A percentile compares a stretch with the other conserved stretches of the same genome.
phyloP scores from a whole-genome alignment of 305 asterid genomes.

The Rubia occidens region DNA sequence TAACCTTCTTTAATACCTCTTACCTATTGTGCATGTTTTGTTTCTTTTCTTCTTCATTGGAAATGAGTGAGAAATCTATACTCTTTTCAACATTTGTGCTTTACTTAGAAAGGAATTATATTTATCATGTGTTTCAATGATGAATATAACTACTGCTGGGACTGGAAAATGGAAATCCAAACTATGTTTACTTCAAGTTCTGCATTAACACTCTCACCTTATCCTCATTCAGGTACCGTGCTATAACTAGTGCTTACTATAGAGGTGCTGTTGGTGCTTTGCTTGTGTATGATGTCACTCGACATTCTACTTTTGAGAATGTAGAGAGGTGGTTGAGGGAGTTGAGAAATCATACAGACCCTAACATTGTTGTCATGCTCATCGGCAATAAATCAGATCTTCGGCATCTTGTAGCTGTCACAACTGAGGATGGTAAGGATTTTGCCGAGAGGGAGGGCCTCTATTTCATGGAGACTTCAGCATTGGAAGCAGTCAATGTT shows the following conservation, averaged over 20 bases:
- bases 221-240: conserved; percentile 41
- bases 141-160: not conserved
- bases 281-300: conserved; percentile 72
- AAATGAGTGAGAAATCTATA: not conserved
- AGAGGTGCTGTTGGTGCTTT: conserved; percentile 85
- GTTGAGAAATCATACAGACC: conserved; percentile 71
- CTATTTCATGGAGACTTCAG: conserved; percentile 87
- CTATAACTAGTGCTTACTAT: conserved; percentile 78
- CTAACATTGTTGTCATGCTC: conserved; percentile 68
- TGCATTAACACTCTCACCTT: not conserved
- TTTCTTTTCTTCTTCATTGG: not conserved
- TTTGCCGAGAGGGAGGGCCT: conserved; percentile 61
- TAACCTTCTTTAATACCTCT: not conserved
- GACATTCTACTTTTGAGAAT: conserved; percentile 59
- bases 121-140: not conserved
- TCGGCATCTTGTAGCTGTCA: conserved; percentile 68
- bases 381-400: conserved; percentile 81
- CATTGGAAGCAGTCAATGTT: conserved; percentile 67
- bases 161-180: not conserved
- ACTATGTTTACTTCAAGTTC: not conserved
- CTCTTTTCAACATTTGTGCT: not conserved
- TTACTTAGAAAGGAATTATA: not conserved
- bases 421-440: conserved; percentile 59
- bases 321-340: conserved; percentile 64
- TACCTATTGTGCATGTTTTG: too few species aligned